A percentile compares a stretch with the other conserved stretches of the same genome.
These are phyloP conservation scores for Byssoonygena ceratinophila DNA, from an alignment of 2,329 filamentous ascomycete species.

Conservation along the genomic window DNA sequence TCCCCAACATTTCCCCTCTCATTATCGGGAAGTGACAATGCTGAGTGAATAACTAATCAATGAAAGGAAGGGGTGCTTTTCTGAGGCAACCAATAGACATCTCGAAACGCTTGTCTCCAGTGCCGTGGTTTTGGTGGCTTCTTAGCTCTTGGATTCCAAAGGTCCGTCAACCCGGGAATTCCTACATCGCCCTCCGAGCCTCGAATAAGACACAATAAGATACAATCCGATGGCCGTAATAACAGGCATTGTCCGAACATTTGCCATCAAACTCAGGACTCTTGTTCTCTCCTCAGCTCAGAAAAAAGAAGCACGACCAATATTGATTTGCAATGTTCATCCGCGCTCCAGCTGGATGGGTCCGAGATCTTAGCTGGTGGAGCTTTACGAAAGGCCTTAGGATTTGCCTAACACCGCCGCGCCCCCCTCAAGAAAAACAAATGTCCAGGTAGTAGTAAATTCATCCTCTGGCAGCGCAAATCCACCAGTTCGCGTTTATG, in stretches of 20 bases:
- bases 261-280: constrained; percentile 1
- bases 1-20: too few species aligned
- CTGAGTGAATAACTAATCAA: neutral
- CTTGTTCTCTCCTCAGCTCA: neutral
- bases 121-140: constrained; percentile 4
- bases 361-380: constrained; percentile 8
- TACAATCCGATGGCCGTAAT: neutral
- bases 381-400: constrained; percentile 2
- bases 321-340: neutral
- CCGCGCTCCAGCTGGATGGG: neutral
- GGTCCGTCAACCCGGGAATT: neutral
- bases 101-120: neutral
- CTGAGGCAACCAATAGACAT: constrained; percentile 7
- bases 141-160: neutral
- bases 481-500: constrained; percentile 4
- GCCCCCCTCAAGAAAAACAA: constrained; percentile 7
- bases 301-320: neutral
- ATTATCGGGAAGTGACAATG: too few species aligned
- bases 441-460: neutral
- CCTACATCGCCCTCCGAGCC: neutral
- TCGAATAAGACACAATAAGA: neutral
- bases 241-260: neutral
- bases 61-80: neutral
- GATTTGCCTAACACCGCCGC: constrained; percentile 6
- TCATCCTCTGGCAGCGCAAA: constrained; percentile 1